Base-by-base conservation (phyloP, 139 green algal genomes). In the Chlamydomonas schloesseri region DNA sequence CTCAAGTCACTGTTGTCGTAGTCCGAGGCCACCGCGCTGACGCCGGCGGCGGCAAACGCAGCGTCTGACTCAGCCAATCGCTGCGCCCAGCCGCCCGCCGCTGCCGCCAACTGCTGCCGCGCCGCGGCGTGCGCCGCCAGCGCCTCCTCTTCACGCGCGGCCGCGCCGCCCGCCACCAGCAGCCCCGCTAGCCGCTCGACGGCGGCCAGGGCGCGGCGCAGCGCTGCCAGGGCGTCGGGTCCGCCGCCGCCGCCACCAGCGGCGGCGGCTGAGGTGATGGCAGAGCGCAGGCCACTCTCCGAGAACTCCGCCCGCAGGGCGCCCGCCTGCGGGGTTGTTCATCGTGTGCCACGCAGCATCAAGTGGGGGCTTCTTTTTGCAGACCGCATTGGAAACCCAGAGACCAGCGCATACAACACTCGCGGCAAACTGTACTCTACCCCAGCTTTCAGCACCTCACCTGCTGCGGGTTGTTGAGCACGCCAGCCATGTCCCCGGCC, bases 91-190 rank as follows among this genome's bases (percentile, higher is more conserved):
- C 17, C 2, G 15, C 67, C 26, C 33, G 42, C 28, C 5, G 69
- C 37, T 1, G 58, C 84, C 20, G 69, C 21, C n/a, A 90, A 73
- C 64, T 80, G 71, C 31, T 42, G 64, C 23, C 36, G 13, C 46
- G 82, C 24, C 3, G 17, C 47, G 5, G 23, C 37, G 21, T 88
- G 81, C 11, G 87, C 87, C 36, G n/a, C 57, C 73, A 71, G 28
- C 18, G 62, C 81, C 37, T 47, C 74, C 58, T 60, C 81, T 60
- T 87, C 82, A 5, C 88, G 69, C 4, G 81, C 80, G 13, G 88
- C 84, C 18, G 88, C 84, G 28, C 88, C 88, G 47, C 73, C 79
- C 36, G 72, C 31, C 29, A 89, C 29, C 72, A 91, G 83, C 73
- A 89, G 21, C 26, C 10, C 42, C 31, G 82, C 88, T 36, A 91